Conservation (phyloP, 495 filamentous ascomycete genomes). For the Penicillium angulare region DNA sequence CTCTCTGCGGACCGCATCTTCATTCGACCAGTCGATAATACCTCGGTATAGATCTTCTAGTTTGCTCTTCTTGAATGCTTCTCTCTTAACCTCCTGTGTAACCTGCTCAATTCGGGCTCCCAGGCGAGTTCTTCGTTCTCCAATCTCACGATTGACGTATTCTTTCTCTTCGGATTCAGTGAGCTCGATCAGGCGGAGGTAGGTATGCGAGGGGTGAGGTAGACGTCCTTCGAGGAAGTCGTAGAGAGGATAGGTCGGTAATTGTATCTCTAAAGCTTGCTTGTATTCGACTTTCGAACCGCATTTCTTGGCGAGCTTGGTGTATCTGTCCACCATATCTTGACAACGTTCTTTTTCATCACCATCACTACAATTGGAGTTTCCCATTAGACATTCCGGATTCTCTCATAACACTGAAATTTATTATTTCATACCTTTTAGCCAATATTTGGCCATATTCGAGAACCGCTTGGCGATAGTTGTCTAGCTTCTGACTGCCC, state of each 20-base stretch:
- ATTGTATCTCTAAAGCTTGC: conserved; percentile 66
- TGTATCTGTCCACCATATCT: conserved; percentile 77
- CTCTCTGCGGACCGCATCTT: conserved; percentile 77
- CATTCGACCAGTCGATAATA: conserved; percentile 84
- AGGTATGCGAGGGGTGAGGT: conserved; percentile 76
- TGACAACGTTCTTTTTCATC: conserved; percentile 72
- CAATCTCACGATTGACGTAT: conserved; percentile 86
- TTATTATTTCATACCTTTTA: conserved; percentile 50
- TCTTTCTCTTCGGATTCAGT: conserved; percentile 85
- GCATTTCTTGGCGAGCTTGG: conserved; percentile 63
- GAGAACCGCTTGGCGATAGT: conserved; percentile 70
- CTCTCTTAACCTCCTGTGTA: conserved; percentile 79
- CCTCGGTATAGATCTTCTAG: conserved; percentile 74
- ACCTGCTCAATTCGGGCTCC: conserved; percentile 82
- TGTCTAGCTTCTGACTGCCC: conserved; percentile 61
- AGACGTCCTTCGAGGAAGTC: conserved; percentile 81
- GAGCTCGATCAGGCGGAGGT: conserved; percentile 79
- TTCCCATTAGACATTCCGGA: neutral
- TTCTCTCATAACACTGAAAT: too few species aligned
- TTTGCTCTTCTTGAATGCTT: conserved; percentile 68
- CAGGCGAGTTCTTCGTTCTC: conserved; percentile 80
- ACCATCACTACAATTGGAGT: conserved; percentile 9
- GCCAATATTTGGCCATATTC: conserved; percentile 73
- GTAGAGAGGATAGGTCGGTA: conserved; percentile 78
- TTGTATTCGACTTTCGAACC: conserved; percentile 72